Percentiles rank a stretch among this genome's conserved stretches.
Conservation (phyloP, 768 basidiomycete species). For the Pleurotus eryngii region DNA sequence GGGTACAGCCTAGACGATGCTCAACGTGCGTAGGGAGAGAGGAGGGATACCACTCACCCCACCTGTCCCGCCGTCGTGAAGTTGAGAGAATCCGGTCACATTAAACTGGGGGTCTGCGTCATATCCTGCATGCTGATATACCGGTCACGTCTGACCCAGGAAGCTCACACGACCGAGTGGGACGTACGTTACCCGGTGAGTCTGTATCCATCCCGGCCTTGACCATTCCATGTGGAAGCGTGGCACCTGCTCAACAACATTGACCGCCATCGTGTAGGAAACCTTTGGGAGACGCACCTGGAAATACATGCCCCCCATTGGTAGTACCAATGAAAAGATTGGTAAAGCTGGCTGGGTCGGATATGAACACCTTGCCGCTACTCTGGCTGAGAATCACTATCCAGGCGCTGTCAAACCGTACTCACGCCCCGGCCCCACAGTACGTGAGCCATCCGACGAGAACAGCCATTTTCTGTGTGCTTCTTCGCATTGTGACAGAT, state of each 20-base stretch:
- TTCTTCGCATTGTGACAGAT: too few relatives aligned
- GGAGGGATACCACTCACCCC: constrained; percentile 35
- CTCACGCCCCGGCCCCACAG: too few relatives aligned
- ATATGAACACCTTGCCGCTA: not conserved
- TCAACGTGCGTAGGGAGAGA: too few relatives aligned
- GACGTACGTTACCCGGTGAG: constrained; percentile 53
- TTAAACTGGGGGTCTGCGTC: constrained; percentile 39
- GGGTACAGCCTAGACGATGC: constrained; percentile 37
- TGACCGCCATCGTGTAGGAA: not conserved
- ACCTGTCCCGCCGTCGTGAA: constrained; percentile 63
- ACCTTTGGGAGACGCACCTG: constrained; percentile 34
- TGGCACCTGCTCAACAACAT: constrained; percentile 40
- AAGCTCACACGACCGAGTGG: not conserved
- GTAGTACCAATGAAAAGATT: constrained; percentile 63
- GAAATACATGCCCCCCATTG: constrained; percentile 65
- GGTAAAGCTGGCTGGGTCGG: constrained; percentile 44
- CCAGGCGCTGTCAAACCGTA: too few relatives aligned
- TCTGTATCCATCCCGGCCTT: constrained; percentile 69
- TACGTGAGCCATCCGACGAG: too few relatives aligned
- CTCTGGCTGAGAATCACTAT: too few relatives aligned
- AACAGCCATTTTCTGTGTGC: too few relatives aligned
- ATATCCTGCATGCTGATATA: constrained; percentile 44
- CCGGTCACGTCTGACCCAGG: not conserved
- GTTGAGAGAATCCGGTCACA: constrained; percentile 57
- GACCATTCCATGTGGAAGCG: constrained; percentile 67